Percentiles rank a stretch among this genome's conserved stretches.
Conservation (phyloP, 345 rosid genomes). For the Geranium brycei region DNA sequence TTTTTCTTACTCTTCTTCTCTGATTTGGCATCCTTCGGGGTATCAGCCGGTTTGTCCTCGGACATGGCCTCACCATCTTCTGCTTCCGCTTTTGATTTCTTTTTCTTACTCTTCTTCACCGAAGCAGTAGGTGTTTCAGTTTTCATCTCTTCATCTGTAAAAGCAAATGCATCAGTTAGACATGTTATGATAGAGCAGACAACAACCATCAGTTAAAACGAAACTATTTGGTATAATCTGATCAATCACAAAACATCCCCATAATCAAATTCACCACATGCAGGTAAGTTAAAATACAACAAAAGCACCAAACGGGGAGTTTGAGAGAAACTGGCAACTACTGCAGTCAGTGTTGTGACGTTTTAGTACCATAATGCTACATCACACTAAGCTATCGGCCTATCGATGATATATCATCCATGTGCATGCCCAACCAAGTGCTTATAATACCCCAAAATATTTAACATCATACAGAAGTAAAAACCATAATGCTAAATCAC, state of each 20-base stretch:
- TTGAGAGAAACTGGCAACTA: too few relatives aligned
- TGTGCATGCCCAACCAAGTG: too few relatives aligned
- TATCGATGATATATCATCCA: too few relatives aligned
- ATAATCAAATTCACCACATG: too few relatives aligned
- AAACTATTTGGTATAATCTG: too few relatives aligned
- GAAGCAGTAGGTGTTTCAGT: conserved; percentile 31
- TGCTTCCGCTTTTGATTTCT: conserved; percentile 32
- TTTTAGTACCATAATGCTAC: too few relatives aligned
- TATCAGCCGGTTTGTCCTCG: conserved; percentile 16
- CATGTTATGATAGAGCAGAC: too few relatives aligned
- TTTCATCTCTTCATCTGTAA: conserved; percentile 25
- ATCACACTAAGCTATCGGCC: neutral
- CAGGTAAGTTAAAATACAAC: neutral
- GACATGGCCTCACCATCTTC: conserved; percentile 28
- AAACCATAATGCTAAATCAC: too few relatives aligned
- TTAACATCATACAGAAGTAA: neutral
- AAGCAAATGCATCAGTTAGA: neutral
- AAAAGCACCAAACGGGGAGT: neutral
- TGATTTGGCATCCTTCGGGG: conserved; percentile 25
- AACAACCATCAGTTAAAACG: too few relatives aligned
- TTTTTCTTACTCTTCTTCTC: conserved; percentile 35
- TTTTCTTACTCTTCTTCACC: conserved; percentile 48
- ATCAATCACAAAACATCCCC: too few relatives aligned
- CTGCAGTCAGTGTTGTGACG: too few relatives aligned
- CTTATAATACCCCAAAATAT: too few relatives aligned